Percentiles rank a stretch among this genome's conserved stretches.
These are phyloP conservation scores for Cryomyces minteri DNA, from an alignment of 495 filamentous ascomycete species.

Conservation along the genomic window DNA sequence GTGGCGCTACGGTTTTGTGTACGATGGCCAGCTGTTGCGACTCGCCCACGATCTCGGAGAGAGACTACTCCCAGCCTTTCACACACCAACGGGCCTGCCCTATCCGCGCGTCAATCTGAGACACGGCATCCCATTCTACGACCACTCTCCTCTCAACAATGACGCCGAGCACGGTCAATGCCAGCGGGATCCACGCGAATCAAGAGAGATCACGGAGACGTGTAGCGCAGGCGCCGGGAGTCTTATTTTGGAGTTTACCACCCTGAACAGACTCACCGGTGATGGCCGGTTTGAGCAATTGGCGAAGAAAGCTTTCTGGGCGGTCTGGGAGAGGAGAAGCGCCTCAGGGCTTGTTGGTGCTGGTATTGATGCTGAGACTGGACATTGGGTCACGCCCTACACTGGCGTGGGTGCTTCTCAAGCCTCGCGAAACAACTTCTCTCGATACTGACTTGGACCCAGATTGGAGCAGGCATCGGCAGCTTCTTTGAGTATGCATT, in stretches of 20 bases:
- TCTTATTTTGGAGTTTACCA: conserved; percentile 80
- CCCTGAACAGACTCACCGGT: conserved; percentile 73
- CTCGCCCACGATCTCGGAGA: conserved; percentile 69
- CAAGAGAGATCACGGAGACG: conserved; percentile 73
- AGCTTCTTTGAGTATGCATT: conserved; percentile 98
- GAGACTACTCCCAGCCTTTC: conserved; percentile 77
- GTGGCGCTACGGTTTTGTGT: conserved; percentile 65
- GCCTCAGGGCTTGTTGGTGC: conserved; percentile 75
- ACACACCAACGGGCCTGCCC: conserved; percentile 74
- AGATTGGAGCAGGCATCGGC: conserved; percentile 85
- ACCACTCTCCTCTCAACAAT: conserved; percentile 52
- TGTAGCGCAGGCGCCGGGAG: conserved; percentile 93
- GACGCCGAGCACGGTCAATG: conserved; percentile 24
- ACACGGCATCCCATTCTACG: conserved; percentile 78
- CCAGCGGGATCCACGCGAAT: conserved; percentile 18
- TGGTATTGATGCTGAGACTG: conserved; percentile 81
- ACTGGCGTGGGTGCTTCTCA: conserved; percentile 36
- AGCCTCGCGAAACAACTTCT: not conserved
- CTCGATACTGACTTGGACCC: conserved; percentile 4
- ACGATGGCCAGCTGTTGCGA: conserved; percentile 75
- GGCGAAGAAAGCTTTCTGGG: conserved; percentile 87
- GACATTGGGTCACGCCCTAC: conserved; percentile 73
- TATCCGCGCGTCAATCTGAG: conserved; percentile 91
- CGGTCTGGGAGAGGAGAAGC: conserved; percentile 77
- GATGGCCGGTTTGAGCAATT: conserved; percentile 72